Percentiles rank a stretch among this genome's conserved stretches.
Evolutionary conservation across 2,329 filamentous ascomycete species (phyloP).

Genomic region (Chaetothyriales sp.): DNA sequence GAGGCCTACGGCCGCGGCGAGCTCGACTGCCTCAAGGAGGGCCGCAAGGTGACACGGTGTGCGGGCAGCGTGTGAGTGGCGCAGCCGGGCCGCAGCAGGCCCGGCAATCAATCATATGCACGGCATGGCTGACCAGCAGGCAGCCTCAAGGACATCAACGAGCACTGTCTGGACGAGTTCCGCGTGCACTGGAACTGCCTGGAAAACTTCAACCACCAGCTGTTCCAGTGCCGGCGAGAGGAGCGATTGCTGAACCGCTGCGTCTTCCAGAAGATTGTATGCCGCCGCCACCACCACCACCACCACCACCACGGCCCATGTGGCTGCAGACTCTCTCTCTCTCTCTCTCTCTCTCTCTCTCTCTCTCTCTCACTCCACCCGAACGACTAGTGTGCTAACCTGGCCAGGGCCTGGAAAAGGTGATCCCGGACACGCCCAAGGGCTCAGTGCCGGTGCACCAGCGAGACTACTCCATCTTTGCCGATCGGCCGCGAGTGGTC

Average conservation of each 20-base stretch:
- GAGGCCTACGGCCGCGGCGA: slow-evolving; percentile 84
- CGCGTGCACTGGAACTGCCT: slow-evolving; percentile 88
- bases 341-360: too few relatives aligned
- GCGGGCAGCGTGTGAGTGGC: slow-evolving; percentile 87
- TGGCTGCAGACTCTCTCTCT: too few relatives aligned
- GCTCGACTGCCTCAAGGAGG: slow-evolving; percentile 90
- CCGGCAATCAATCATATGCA: not conserved
- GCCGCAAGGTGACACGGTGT: slow-evolving; percentile 89
- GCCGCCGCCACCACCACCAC: too few relatives aligned
- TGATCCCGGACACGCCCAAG: slow-evolving; percentile 58
- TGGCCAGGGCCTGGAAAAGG: slow-evolving; percentile 63
- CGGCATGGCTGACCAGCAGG: slow-evolving; percentile 1
- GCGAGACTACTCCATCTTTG: slow-evolving; percentile 39
- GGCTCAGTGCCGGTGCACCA: slow-evolving; percentile 62
- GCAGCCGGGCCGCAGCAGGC: slow-evolving; percentile 6
- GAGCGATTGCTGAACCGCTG: slow-evolving; percentile 91
- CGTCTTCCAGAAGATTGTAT: slow-evolving; percentile 87
- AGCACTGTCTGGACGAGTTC: slow-evolving; percentile 82
- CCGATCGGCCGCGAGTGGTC: slow-evolving; percentile 18
- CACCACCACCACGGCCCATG: too few relatives aligned
- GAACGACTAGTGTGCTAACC: too few relatives aligned
- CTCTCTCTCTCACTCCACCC: too few relatives aligned
- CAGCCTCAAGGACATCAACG: slow-evolving; percentile 91
- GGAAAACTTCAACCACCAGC: slow-evolving; percentile 93
- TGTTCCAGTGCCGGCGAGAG: slow-evolving; percentile 82